phyloP scores from a whole-genome alignment of 2,329 filamentous ascomycete species.

The Claviceps pazoutovae region DNA sequence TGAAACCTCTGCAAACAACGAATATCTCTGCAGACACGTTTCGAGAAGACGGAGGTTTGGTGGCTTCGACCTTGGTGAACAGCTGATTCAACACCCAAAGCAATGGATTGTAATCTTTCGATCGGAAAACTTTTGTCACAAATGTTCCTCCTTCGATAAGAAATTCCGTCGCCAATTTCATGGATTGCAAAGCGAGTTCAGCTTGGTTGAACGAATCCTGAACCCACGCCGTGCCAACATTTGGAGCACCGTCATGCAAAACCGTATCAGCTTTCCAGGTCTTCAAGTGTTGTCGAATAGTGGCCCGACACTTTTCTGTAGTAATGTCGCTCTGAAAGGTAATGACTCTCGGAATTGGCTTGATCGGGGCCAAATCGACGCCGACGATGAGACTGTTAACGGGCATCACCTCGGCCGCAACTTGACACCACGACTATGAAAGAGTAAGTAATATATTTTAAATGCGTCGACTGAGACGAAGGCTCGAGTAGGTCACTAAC shows the following conservation, averaged over 20 bases:
- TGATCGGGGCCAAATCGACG: conserved; percentile 90
- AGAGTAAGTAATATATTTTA: not conserved
- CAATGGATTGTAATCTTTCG: conserved; percentile 90
- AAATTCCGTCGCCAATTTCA: conserved; percentile 93
- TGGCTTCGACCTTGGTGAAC: conserved; percentile 89
- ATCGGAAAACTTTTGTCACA: conserved; percentile 94
- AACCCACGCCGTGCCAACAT: conserved; percentile 94
- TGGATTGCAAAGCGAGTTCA: conserved; percentile 74
- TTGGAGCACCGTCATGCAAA: conserved; percentile 91
- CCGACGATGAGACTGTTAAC: conserved; percentile 79
- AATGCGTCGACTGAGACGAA: not conserved
- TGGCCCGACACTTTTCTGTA: conserved; percentile 86
- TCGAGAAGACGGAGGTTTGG: conserved; percentile 87
- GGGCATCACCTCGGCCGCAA: conserved; percentile 91
- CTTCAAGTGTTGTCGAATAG: conserved; percentile 79
- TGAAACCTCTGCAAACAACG: conserved; percentile 89
- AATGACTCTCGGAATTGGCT: conserved; percentile 85
- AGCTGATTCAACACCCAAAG: conserved; percentile 97
- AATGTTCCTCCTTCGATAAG: conserved; percentile 80
- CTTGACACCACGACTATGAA: conserved; percentile 78
- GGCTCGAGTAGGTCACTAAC: conserved; percentile 31
- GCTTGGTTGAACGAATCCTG: conserved; percentile 98
- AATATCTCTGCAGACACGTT: conserved; percentile 98
- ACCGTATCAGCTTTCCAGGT: conserved; percentile 94
- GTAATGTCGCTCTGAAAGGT: conserved; percentile 97